phyloP scores from a whole-genome alignment of 2,329 filamentous ascomycete genomes.

The Scopulariopsis brevicaulis region DNA sequence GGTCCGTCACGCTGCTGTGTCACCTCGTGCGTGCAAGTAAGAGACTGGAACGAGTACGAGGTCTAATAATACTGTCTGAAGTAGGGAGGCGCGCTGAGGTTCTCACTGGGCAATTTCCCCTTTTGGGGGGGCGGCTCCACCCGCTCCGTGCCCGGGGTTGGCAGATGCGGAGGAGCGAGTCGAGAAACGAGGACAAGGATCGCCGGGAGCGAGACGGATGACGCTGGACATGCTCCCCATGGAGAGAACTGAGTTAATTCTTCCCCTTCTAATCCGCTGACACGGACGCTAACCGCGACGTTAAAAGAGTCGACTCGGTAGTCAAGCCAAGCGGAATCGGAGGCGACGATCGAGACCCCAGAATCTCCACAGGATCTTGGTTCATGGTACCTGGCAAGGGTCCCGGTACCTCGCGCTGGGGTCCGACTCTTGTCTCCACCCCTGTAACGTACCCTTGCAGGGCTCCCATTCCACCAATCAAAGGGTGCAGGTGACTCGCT shows the following conservation, averaged over 20 bases:
- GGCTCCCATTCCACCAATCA: background rate
- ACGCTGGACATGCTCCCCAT: background rate
- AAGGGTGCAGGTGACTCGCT: background rate
- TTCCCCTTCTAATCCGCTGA: too few species aligned
- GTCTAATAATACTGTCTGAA: background rate
- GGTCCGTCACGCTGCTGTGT: background rate
- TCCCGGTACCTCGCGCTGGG: too few species aligned
- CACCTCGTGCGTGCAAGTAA: background rate
- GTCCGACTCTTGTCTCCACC: too few species aligned
- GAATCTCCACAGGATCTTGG: too few species aligned
- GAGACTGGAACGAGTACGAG: background rate
- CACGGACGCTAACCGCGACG: too few species aligned
- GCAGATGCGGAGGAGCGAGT: background rate
- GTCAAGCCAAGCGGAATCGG: too few species aligned
- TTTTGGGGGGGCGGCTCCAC: constrained; percentile 1
- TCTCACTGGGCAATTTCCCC: background rate
- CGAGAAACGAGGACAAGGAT: background rate
- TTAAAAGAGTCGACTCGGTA: too few species aligned
- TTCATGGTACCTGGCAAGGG: too few species aligned
- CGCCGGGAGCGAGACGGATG: background rate
- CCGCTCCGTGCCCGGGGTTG: background rate
- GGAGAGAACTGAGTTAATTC: too few species aligned
- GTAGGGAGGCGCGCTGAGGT: background rate
- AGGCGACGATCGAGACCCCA: too few species aligned
- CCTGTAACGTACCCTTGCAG: too few species aligned